Percentiles rank a stretch among this genome's conserved stretches.
Conservation (phyloP, 192 early-diverging fungal genomes). For the Entophlyctis luteolus region DNA sequence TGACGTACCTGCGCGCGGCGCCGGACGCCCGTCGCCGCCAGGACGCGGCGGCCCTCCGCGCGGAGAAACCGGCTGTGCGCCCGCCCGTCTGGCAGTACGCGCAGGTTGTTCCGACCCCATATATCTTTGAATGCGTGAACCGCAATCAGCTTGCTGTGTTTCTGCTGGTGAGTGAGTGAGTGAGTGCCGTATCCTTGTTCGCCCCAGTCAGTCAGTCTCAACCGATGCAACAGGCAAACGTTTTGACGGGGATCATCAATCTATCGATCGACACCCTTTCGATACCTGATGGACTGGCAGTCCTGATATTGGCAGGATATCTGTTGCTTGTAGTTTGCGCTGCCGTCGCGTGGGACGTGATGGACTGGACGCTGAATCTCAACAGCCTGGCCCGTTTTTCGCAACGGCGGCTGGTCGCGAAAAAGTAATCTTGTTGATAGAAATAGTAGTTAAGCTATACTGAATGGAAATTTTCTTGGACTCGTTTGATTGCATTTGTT, state of each 20-base stretch:
- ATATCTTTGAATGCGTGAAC: slow-evolving; percentile 68
- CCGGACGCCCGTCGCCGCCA: neutral
- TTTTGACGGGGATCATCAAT: slow-evolving; percentile 84
- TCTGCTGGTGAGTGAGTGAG: slow-evolving; percentile 55
- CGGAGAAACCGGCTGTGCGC: neutral
- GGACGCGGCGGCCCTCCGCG: neutral
- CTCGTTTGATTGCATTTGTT: too few relatives aligned
- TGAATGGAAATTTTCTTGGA: too few relatives aligned
- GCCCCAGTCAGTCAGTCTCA: neutral
- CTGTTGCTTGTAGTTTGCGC: neutral
- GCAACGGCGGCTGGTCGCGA: neutral
- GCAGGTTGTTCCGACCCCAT: slow-evolving; percentile 38
- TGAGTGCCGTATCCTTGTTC: neutral
- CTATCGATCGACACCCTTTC: slow-evolving; percentile 70
- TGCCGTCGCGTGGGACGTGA: slow-evolving; percentile 8
- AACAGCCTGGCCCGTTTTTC: neutral
- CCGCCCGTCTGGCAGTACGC: neutral
- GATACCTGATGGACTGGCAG: neutral
- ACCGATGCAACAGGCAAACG: slow-evolving; percentile 75
- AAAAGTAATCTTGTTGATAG: neutral
- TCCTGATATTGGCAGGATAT: neutral
- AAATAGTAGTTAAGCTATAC: neutral
- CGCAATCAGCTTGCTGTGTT: slow-evolving; percentile 79
- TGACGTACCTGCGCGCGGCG: neutral
- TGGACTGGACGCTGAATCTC: slow-evolving; percentile 17